phyloP scores from a whole-genome alignment of 192 early-diverging fungal genomes.

The Coemansia sp. region DNA sequence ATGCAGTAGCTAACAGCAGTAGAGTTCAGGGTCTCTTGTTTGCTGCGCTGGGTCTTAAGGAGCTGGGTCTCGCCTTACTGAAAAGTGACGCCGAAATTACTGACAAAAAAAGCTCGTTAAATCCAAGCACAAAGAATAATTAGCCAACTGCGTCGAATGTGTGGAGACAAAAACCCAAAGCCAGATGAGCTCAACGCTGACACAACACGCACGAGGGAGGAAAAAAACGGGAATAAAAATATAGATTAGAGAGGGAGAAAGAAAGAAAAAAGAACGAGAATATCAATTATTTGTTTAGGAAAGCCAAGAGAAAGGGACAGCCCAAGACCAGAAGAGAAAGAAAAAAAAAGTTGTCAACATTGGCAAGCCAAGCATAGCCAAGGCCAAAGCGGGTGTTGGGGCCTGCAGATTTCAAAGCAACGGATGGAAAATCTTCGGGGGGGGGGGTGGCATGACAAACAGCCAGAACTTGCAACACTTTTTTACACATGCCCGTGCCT shows the following conservation, averaged over 20 bases:
- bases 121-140: neutral
- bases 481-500: neutral
- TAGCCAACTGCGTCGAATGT: neutral
- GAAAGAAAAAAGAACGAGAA: neutral
- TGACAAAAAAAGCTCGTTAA: neutral
- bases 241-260: neutral
- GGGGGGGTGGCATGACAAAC: neutral
- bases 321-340: neutral
- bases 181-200: neutral
- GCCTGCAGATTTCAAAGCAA: neutral
- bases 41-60: neutral
- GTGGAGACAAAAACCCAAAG: neutral
- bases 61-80: neutral
- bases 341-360: neutral
- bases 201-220: neutral
- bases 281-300: conserved; percentile 3
- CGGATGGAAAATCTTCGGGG: neutral
- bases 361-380: neutral
- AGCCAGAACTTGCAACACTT: neutral
- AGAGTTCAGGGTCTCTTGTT: neutral
- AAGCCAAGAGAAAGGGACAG: conserved; percentile 5
- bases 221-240: neutral
- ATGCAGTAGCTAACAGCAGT: conserved; percentile 5
- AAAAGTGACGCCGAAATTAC: neutral
- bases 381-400: conserved; percentile 2